Percentiles rank a stretch among this genome's conserved stretches.
Conservation (phyloP, 306 rosid genomes). For the Inga oerstediana region DNA sequence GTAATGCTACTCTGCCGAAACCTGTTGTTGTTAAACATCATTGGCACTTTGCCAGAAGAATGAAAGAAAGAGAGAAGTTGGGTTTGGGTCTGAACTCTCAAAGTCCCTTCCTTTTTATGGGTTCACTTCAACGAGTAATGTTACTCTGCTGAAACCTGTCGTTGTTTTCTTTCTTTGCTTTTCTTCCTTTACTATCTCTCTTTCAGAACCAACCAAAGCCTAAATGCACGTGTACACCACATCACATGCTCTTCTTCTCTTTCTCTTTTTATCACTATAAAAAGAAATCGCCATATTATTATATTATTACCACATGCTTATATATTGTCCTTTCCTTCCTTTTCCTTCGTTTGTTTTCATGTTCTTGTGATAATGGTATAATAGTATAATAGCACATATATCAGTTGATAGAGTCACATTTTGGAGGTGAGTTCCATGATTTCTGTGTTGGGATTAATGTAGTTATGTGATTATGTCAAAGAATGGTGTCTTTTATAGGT, state of each 20-base stretch:
- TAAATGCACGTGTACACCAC: slow-evolving; percentile 65
- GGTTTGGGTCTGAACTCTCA: neutral
- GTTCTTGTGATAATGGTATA: neutral
- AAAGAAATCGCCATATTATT: neutral
- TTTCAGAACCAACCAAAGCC: neutral
- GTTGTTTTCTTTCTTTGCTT: slow-evolving; percentile 14
- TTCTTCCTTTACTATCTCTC: slow-evolving; percentile 31
- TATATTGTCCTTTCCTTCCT: slow-evolving; percentile 18
- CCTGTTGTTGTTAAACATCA: neutral
- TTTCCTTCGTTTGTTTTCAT: slow-evolving; percentile 7
- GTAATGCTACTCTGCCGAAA: no score
- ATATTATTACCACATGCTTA: neutral
- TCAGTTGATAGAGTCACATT: no score
- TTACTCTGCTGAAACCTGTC: slow-evolving; percentile 36
- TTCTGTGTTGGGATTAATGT: no score
- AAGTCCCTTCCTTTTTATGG: slow-evolving; percentile 22
- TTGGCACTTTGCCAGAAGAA: slow-evolving; percentile 15
- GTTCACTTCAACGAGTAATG: neutral
- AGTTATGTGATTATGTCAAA: no score
- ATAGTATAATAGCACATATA: neutral
- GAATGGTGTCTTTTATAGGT: no score
- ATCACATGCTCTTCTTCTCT: slow-evolving; percentile 52
- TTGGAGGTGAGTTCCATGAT: no score
- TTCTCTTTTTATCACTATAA: neutral
- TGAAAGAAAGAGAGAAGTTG: slow-evolving; percentile 35